Evolutionary conservation across 129 eudicot species (phyloP).

Genomic region (Artemisia annua): DNA sequence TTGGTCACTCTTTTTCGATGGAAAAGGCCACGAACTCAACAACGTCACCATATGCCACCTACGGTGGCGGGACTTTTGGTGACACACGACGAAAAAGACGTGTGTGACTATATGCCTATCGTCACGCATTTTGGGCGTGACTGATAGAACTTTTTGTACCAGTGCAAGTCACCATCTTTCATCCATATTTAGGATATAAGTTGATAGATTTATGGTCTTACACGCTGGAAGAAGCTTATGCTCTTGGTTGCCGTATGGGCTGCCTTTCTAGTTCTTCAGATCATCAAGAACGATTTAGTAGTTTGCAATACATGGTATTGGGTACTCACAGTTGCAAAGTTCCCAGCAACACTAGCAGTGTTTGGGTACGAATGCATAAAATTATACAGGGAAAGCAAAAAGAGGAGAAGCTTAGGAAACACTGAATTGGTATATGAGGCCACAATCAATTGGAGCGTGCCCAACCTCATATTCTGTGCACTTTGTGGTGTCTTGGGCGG

Average conservation of each 20-base stretch:
- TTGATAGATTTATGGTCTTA: too few relatives aligned
- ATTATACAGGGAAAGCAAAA: constrained; percentile 65
- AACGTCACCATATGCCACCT: too few relatives aligned
- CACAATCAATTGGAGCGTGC: constrained; percentile 68
- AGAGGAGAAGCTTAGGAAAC: constrained; percentile 58
- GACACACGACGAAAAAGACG: too few relatives aligned
- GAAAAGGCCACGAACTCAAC: too few relatives aligned
- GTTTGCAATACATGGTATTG: constrained; percentile 80
- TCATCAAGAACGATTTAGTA: constrained; percentile 67
- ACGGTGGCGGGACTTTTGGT: too few relatives aligned
- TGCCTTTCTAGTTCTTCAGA: constrained; percentile 71
- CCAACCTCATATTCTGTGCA: constrained; percentile 75
- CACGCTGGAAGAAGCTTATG: constrained; percentile 62
- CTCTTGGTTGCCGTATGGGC: constrained; percentile 65
- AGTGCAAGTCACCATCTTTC: too few relatives aligned
- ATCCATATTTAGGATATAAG: too few relatives aligned
- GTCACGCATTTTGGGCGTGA: too few relatives aligned
- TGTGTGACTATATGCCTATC: too few relatives aligned
- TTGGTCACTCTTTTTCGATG: too few relatives aligned
- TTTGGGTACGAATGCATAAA: constrained; percentile 71
- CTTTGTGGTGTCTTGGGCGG: constrained; percentile 91
- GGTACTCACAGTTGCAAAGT: constrained; percentile 72
- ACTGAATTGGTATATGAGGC: constrained; percentile 76
- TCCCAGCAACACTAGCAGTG: constrained; percentile 80
- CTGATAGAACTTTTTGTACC: too few relatives aligned